Percentiles rank a stretch among this genome's conserved stretches.
These are phyloP conservation scores for Hypomyces rosellus DNA, from an alignment of 2,329 filamentous ascomycete species.

Conservation along the genomic window DNA sequence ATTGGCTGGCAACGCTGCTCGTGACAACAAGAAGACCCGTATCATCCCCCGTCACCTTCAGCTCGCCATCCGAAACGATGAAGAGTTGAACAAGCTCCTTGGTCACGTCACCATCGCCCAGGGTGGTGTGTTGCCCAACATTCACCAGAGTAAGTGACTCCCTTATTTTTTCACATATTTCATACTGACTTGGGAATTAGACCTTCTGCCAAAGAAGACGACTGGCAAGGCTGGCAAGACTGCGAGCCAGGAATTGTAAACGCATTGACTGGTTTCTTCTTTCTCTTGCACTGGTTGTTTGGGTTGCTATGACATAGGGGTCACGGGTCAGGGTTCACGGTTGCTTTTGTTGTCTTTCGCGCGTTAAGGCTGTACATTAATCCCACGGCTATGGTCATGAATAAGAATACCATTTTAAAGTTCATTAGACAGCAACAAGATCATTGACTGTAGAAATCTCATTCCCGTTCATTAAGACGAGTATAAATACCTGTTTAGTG, in stretches of 20 bases:
- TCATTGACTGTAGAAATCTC: no score
- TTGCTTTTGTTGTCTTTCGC: slow-evolving; percentile 43
- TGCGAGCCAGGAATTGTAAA: slow-evolving; percentile 90
- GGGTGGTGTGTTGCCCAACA: slow-evolving; percentile 95
- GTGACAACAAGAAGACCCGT: slow-evolving; percentile 99
- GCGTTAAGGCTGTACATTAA: slow-evolving; percentile 68
- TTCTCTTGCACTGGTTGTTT: slow-evolving; percentile 52
- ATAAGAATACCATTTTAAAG: slow-evolving; percentile 39
- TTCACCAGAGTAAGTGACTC: slow-evolving; percentile 77
- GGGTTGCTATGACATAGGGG: slow-evolving; percentile 78
- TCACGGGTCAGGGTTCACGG: slow-evolving; percentile 69
- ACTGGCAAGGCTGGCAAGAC: slow-evolving; percentile 85
- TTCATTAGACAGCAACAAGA: neutral
- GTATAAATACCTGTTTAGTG: no score
- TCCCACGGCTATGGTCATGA: slow-evolving; percentile 61
- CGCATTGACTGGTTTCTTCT: slow-evolving; percentile 39
- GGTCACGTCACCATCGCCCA: slow-evolving; percentile 96
- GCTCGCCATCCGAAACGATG: slow-evolving; percentile 98
- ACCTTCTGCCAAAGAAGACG: slow-evolving; percentile 99
- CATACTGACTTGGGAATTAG: slow-evolving; percentile 46
- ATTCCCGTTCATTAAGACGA: no score
- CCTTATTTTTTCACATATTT: neutral
- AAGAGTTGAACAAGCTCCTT: slow-evolving; percentile 98
- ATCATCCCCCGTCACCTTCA: slow-evolving; percentile 99
- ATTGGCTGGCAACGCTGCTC: slow-evolving; percentile 95